A percentile compares a stretch with the other conserved stretches of the same genome.
phyloP scores from a whole-genome alignment of 257 asterid genomes.

The Jaltomata sinuosa region DNA sequence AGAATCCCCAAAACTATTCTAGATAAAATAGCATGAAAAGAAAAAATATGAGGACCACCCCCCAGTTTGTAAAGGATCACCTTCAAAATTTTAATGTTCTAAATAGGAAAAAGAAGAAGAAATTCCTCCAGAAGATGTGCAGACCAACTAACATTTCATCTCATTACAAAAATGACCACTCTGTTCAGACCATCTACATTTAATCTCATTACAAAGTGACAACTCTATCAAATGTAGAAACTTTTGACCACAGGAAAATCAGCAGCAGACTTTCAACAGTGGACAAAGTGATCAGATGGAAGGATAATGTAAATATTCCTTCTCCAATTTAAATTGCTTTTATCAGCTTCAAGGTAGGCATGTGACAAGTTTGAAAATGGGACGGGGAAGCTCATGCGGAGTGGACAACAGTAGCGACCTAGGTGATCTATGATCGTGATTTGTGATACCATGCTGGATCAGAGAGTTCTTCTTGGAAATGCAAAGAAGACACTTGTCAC shows the following conservation, averaged over 20 bases:
- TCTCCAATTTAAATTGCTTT: constrained; percentile 38
- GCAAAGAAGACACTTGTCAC: constrained; percentile 39
- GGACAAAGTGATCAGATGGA: constrained; percentile 42
- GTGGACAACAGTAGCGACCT: constrained; percentile 48
- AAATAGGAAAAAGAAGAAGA: no score
- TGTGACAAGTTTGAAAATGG: constrained; percentile 37
- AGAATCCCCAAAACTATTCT: no score
- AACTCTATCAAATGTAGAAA: constrained; percentile 30
- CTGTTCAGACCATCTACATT: constrained; percentile 18
- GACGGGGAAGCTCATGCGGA: constrained; percentile 42
- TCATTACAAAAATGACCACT: constrained; percentile 20
- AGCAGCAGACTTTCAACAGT: constrained; percentile 47
- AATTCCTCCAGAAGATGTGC: constrained; percentile 9
- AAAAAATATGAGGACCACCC: no score
- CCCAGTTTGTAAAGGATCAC: no score
- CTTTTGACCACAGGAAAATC: constrained; percentile 34
- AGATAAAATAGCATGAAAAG: no score
- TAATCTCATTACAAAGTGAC: constrained; percentile 20
- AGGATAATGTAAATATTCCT: constrained; percentile 31
- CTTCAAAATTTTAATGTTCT: no score
- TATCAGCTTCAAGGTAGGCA: constrained; percentile 46
- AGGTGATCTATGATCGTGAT: constrained; percentile 40
- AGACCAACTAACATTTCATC: constrained; percentile 25
- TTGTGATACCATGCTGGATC: constrained; percentile 54
- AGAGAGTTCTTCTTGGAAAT: constrained; percentile 43